These are phyloP conservation scores for Pichia kluyveri DNA, from an alignment of 805 yeast genomes.

Conservation along the genomic window DNA sequence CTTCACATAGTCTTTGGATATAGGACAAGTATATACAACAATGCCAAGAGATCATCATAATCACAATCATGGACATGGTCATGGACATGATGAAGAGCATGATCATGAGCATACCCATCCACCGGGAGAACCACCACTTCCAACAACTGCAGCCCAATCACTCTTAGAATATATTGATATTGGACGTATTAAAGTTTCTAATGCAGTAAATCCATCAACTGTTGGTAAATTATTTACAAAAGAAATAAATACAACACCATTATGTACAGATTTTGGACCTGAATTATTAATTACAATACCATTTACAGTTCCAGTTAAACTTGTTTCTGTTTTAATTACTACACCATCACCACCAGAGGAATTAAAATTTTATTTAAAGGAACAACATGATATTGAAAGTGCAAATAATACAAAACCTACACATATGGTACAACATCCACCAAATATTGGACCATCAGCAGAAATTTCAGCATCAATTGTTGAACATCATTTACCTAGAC, in stretches of 20 bases:
- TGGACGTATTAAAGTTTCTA: not conserved
- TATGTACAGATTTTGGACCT: not conserved
- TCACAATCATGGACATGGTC: not conserved
- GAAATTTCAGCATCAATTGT: not conserved
- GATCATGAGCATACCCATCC: not conserved
- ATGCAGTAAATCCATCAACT: not conserved
- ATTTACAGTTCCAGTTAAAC: not conserved
- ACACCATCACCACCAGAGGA: not conserved
- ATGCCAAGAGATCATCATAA: not conserved
- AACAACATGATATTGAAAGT: not conserved
- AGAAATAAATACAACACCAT: not conserved
- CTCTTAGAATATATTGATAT: not conserved
- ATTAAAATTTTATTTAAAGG: not conserved
- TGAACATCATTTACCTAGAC: not conserved
- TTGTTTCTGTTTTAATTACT: not conserved
- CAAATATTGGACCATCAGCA: not conserved
- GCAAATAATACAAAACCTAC: not conserved
- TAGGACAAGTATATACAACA: too few species aligned
- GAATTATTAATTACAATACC: not conserved
- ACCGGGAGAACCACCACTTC: not conserved
- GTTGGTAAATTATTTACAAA: not conserved
- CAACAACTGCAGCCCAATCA: not conserved
- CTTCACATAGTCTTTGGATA: too few species aligned
- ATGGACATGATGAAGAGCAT: not conserved
- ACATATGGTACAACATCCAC: not conserved